Percentiles rank a stretch among this genome's conserved stretches.
Conservation (phyloP, 495 filamentous ascomycete genomes). For the Apiosordaria backusii region DNA sequence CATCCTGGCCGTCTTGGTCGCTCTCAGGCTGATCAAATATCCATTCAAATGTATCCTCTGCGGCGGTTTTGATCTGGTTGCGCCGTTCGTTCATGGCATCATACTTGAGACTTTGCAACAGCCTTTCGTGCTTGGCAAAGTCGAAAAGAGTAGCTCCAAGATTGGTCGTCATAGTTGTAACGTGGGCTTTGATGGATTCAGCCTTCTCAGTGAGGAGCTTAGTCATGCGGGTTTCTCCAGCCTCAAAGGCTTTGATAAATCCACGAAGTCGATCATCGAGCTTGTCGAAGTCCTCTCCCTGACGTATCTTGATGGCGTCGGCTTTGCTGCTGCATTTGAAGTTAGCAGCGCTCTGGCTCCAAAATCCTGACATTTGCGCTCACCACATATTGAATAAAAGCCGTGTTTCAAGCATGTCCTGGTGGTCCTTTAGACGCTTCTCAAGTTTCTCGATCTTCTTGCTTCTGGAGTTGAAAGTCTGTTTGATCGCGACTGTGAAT, state of each 20-base stretch:
- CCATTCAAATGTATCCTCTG: not conserved
- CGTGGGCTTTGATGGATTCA: not conserved
- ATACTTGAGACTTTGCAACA: constrained; percentile 15
- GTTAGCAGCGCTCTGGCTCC: not conserved
- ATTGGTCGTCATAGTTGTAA: not conserved
- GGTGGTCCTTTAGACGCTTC: not conserved
- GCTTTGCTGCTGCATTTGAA: not conserved
- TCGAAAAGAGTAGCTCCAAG: not conserved
- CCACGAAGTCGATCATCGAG: not conserved
- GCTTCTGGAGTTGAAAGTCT: not conserved
- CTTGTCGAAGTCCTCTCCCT: not conserved
- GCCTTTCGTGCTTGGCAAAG: not conserved
- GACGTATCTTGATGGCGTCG: not conserved
- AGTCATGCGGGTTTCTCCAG: not conserved
- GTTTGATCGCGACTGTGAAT: not conserved
- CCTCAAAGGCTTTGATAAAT: not conserved
- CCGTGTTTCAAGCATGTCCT: not conserved
- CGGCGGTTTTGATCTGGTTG: not conserved
- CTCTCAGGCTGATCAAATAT: not conserved
- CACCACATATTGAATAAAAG: not conserved
- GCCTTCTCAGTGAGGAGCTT: not conserved
- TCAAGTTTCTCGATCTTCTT: not conserved
- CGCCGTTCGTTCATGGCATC: constrained; percentile 10
- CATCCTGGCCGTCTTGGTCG: not conserved
- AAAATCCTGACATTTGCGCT: too few species aligned